These are phyloP conservation scores for Lactarius quietus DNA, from an alignment of 768 basidiomycete genomes.

Conservation along the genomic window DNA sequence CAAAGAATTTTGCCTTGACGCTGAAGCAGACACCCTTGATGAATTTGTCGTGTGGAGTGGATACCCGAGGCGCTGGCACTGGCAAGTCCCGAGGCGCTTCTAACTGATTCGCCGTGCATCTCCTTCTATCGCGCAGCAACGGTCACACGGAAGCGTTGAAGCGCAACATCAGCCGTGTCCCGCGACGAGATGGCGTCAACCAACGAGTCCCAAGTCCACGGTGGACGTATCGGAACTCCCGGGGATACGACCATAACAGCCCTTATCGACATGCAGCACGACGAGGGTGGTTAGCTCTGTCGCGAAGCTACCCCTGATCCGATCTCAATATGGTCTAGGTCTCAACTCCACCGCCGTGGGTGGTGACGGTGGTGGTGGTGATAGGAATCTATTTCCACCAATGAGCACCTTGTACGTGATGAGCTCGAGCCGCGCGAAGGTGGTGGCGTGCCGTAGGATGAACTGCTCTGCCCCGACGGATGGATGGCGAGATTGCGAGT, in stretches of 20 bases:
- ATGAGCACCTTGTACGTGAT: neutral
- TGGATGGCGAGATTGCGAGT: neutral
- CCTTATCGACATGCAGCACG: neutral
- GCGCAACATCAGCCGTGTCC: neutral
- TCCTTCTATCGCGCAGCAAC: neutral
- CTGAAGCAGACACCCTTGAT: too few species aligned
- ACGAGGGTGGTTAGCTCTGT: neutral
- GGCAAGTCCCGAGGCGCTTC: neutral
- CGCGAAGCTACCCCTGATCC: neutral
- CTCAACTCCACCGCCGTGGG: neutral
- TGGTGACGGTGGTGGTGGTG: neutral
- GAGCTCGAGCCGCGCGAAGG: neutral
- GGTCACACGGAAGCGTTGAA: neutral
- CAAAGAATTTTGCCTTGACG: too few species aligned
- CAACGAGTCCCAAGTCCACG: neutral
- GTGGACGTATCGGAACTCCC: neutral
- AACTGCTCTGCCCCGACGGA: neutral
- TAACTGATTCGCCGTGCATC: too few species aligned
- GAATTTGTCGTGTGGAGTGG: too few species aligned
- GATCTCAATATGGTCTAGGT: neutral
- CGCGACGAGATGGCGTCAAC: too few species aligned
- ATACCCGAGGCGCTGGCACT: too few species aligned
- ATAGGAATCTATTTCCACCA: neutral
- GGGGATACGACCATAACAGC: neutral
- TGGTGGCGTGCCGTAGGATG: neutral